Conservation (phyloP, 2,329 filamentous ascomycete species). For the Neonectria faginata region DNA sequence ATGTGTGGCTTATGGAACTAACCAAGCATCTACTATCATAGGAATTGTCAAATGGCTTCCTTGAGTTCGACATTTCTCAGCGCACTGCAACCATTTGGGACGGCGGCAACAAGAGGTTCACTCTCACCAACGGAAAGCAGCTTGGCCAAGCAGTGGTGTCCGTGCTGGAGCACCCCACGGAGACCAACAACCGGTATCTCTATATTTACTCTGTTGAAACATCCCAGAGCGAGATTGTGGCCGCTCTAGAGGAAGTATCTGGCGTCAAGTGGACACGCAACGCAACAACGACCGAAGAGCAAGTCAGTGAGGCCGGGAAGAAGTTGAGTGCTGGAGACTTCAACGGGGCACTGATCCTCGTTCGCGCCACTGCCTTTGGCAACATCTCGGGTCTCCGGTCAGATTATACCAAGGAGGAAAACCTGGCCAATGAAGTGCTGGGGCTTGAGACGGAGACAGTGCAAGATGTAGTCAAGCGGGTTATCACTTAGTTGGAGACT, state of each 20-base stretch:
- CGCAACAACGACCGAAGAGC: constrained; percentile 27
- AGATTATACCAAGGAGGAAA: constrained; percentile 30
- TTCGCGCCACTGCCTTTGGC: constrained; percentile 30
- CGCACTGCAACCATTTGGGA: constrained; percentile 31
- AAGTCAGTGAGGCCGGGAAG: constrained; percentile 18
- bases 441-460: constrained; percentile 14
- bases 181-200: constrained; percentile 65
- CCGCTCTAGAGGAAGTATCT: constrained; percentile 31
- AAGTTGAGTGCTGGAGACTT: constrained; percentile 28
- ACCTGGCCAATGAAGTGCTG: constrained; percentile 26
- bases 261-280: constrained; percentile 26
- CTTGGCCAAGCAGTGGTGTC: constrained; percentile 61
- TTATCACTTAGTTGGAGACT: not conserved
- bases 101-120: constrained; percentile 28
- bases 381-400: constrained; percentile 24
- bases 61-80: constrained; percentile 28
- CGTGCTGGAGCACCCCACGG: constrained; percentile 57
- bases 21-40: not conserved
- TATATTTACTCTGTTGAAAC: constrained; percentile 63
- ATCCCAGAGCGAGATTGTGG: constrained; percentile 55
- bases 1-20: not conserved
- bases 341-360: constrained; percentile 26
- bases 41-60: constrained; percentile 31
- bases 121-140: constrained; percentile 32
- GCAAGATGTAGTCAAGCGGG: constrained; percentile 3